These are phyloP conservation scores for Xerocomellus amylosporus DNA, from an alignment of 768 basidiomycete species.

Conservation along the genomic window DNA sequence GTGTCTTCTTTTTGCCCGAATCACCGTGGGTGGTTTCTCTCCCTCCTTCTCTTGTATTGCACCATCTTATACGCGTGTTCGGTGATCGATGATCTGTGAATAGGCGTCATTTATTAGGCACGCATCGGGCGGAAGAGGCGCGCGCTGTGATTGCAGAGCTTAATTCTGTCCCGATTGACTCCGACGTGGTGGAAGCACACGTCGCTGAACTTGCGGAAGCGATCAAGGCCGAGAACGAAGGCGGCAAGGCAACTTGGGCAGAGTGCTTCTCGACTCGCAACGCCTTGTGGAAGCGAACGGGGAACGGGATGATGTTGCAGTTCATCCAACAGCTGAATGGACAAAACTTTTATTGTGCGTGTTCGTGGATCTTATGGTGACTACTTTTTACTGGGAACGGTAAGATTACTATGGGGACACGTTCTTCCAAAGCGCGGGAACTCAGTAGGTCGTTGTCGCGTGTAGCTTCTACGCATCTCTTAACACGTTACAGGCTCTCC, in stretches of 20 bases:
- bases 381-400: neutral
- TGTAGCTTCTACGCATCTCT: neutral
- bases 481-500: constrained; percentile 39
- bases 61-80: neutral
- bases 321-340: constrained; percentile 16
- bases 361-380: neutral
- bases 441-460: constrained; percentile 39
- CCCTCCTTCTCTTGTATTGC: neutral
- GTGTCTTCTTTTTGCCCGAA: constrained; percentile 14
- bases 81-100: neutral
- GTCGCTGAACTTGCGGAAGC: constrained; percentile 13
- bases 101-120: constrained; percentile 11
- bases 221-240: constrained; percentile 14
- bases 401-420: constrained; percentile 18
- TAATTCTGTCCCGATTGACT: constrained; percentile 14
- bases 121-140: neutral
- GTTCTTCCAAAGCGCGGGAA: constrained; percentile 54
- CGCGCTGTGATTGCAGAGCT: constrained; percentile 15
- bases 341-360: constrained; percentile 18
- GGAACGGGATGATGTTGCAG: constrained; percentile 17
- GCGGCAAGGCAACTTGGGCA: constrained; percentile 13
- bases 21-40: constrained; percentile 6
- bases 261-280: constrained; percentile 18
- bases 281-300: constrained; percentile 15
- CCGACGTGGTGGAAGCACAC: constrained; percentile 11